A percentile compares a stretch with the other conserved stretches of the same genome.
Evolutionary conservation across 176 grass and related monocot species (phyloP).

Genomic region (Ensete glaucum): DNA sequence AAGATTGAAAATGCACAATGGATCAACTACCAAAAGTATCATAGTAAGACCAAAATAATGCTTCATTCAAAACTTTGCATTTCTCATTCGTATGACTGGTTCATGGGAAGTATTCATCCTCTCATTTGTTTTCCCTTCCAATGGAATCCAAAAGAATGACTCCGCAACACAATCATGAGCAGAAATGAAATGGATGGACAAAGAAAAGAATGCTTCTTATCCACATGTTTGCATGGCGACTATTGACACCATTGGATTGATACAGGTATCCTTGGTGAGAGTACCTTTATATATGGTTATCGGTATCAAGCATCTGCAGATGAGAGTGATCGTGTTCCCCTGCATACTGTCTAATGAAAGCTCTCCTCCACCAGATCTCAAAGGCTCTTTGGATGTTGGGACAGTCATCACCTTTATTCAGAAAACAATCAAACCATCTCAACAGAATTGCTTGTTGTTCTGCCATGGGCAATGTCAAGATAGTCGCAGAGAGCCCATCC

Average conservation of each 20-base stretch:
- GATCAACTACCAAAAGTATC: neutral
- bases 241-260: neutral
- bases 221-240: neutral
- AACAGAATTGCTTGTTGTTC: slow-evolving; percentile 10
- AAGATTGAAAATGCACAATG: no score
- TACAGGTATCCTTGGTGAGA: neutral
- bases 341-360: slow-evolving; percentile 6
- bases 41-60: neutral
- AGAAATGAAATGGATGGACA: no score
- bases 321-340: neutral
- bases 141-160: neutral
- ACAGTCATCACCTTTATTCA: slow-evolving; percentile 19
- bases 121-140: no score
- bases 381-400: slow-evolving; percentile 18
- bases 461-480: slow-evolving; percentile 16
- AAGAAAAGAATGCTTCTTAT: neutral
- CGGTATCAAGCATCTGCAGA: neutral
- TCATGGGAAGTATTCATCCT: neutral
- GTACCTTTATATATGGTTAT: neutral
- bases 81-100: neutral
- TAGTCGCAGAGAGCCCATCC: slow-evolving; percentile 7
- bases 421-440: slow-evolving; percentile 22
- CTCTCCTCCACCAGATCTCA: slow-evolving; percentile 21
- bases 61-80: neutral
- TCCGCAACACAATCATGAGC: no score